Evolutionary conservation across 495 filamentous ascomycete species (phyloP).

Genomic region (Podospora conica): DNA sequence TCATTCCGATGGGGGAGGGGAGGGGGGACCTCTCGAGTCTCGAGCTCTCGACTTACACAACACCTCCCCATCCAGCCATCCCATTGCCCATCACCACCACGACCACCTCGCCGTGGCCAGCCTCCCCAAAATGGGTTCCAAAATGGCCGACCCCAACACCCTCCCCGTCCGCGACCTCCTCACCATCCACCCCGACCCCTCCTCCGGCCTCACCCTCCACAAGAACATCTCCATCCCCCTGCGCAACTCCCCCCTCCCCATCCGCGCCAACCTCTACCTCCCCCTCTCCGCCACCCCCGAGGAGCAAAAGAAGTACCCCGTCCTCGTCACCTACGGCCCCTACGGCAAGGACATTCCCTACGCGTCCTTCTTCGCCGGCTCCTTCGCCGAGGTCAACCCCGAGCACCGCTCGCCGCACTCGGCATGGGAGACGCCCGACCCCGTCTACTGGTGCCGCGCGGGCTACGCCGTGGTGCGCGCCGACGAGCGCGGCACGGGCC

Average conservation of each 20-base stretch:
- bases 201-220: slow-evolving; percentile 12
- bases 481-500: slow-evolving; percentile 54
- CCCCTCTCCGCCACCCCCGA: slow-evolving; percentile 11
- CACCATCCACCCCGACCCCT: slow-evolving; percentile 6
- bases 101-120: background rate
- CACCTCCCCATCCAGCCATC: background rate
- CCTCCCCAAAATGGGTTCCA: background rate
- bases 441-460: slow-evolving; percentile 54
- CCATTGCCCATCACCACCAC: background rate
- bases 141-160: slow-evolving; percentile 10
- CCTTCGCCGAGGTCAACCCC: slow-evolving; percentile 43
- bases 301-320: slow-evolving; percentile 26
- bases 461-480: slow-evolving; percentile 56
- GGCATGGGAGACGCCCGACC: slow-evolving; percentile 60
- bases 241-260: slow-evolving; percentile 18
- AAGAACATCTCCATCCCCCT: slow-evolving; percentile 31
- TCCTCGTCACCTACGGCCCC: slow-evolving; percentile 53
- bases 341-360: slow-evolving; percentile 62
- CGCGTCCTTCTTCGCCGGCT: slow-evolving; percentile 36
- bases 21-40: no score
- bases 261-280: slow-evolving; percentile 29
- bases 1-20: background rate
- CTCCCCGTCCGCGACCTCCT: slow-evolving; percentile 22
- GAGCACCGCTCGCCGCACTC: slow-evolving; percentile 47
- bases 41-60: background rate